phyloP scores from a whole-genome alignment of 768 basidiomycete species.

The Pleurotus eryngii region DNA sequence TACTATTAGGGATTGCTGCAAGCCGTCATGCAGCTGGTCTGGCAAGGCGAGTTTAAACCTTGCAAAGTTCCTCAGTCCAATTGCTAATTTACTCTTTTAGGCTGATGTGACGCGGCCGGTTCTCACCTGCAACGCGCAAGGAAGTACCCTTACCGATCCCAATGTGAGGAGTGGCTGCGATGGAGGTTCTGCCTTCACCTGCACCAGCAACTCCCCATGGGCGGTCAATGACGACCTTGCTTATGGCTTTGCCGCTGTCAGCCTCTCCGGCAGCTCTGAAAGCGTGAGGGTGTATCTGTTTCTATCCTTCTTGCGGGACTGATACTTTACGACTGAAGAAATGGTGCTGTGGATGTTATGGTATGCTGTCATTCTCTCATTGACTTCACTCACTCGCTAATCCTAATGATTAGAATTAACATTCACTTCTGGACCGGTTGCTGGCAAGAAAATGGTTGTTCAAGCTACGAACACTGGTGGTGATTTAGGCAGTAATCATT shows the following conservation, averaged over 20 bases:
- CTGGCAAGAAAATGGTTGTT: constrained; percentile 4
- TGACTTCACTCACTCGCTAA: background rate
- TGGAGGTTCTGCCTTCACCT: constrained; percentile 2
- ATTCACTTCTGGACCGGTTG: constrained; percentile 3
- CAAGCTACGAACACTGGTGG: constrained; percentile 5
- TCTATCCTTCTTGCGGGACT: background rate
- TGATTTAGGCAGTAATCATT: constrained; percentile 1
- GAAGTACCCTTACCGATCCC: constrained; percentile 2
- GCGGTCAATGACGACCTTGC: background rate
- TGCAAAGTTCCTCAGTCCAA: background rate
- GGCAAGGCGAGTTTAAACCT: background rate
- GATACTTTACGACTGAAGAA: background rate
- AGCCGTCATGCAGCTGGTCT: constrained; percentile 5
- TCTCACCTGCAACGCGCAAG: constrained; percentile 6
- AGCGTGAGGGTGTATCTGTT: background rate
- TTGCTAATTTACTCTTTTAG: background rate
- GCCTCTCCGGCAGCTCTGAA: constrained; percentile 4
- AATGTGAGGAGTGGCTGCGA: constrained; percentile 4
- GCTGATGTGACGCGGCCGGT: background rate
- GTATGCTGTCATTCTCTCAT: background rate
- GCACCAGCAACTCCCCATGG: constrained; percentile 1
- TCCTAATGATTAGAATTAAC: background rate
- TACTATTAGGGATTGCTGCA: constrained; percentile 6
- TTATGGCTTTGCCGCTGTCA: constrained; percentile 5
- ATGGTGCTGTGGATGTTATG: constrained; percentile 6